Base-by-base conservation (phyloP, 805 yeast species). In the Candida caryicola region DNA sequence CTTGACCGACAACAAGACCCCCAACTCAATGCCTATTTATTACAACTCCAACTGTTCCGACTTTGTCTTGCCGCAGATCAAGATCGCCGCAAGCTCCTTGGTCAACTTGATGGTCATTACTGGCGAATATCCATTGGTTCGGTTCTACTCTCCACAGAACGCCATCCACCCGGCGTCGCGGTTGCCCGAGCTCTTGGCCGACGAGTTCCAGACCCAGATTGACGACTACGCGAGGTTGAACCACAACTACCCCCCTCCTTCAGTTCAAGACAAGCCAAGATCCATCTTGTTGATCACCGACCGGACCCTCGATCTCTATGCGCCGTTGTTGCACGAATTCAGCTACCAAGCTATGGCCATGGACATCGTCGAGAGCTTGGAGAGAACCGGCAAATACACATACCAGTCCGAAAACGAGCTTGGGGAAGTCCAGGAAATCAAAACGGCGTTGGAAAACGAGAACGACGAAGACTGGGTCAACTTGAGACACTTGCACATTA, bases 321-420 rank as follows among this genome's bases (percentile, higher is more conserved):
- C 93, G 5, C 96, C 97, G 0, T 57, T 93, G 33, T 62, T 90
- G 38, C 98, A 93, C 59, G 96, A 88, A 57, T 87, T 90, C 60
- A 77, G 83, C 17, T 93, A 90, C 60, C 95, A 91, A 62, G 90
- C 97, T 4, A 81, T 90, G 85, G 84, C 90, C 14, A 82, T 83
- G 65, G 99, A 91, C 59, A 62, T 83, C 18, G 72, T 74, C 2
- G 65, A 64, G 21, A 54, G 62, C 30, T 60, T 69, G 45, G 75
- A 50, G 64, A 62, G 59, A 59, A 66, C 37, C 66, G 66, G 69
- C 19, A 35, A 36, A 10, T 82, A 77, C 55, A 64, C 55, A 23
- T 85, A 81, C 52, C 55, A 64, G 31, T 72, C 77, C 5, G 84
- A 76, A 51, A 78, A 68, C 54, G 87, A 77, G 56, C 54, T 37